Base-by-base conservation (phyloP, 176 grass and related monocot genomes). In the Guadua angustifolia region DNA sequence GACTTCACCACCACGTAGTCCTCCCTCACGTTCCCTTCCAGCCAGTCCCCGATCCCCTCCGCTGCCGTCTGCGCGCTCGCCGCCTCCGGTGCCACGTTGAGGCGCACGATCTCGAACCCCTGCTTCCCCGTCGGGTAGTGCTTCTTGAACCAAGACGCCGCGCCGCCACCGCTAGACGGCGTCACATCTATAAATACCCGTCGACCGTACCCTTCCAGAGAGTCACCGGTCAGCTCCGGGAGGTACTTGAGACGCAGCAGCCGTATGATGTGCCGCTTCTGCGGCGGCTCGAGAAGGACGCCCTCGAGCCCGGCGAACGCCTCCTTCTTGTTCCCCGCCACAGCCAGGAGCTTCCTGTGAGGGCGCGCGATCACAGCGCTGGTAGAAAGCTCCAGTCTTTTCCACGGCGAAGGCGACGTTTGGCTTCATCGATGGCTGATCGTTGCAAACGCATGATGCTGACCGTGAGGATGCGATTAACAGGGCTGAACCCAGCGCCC, bases 1-100 rank as follows among this genome's bases (percentile, higher is more conserved):
- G 91, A 84, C 79, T 85, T 93, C 81, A 93, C 86, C 40, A 93
- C 91, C n/a, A 87, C 84, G 55, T 93, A 93, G 68, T 93, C 87
- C 55, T 90, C 83, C 66, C 78, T 66, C 38, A 93, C 81, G 70
- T 93, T 89, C 22, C 53, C 40, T 42, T 84, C 81, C 76, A 93
- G 77, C 91, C 91, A 93, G 47, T 90, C 84, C 35, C 80, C 82
- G 75, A 89, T 80, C 61, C 75, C 75, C 59, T 75, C 46, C 46
- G 47, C 46, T 16, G 45, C 24, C 25, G 16, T 4, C n/a, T 29
- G 44, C 5, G 5, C 69, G 22, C 44, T 9, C 14, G 13, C 44
- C 4, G 70, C 77, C 21, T 58, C 56, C 21, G 46, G 69, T 24
- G 66, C 76, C 50, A 61, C 84, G 42, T 85, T 50, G 64, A 93